Percentiles rank a stretch among this genome's conserved stretches.
These are phyloP conservation scores for Scopulariopsis brevicaulis DNA, from an alignment of 2,329 filamentous ascomycete genomes.

Conservation along the genomic window DNA sequence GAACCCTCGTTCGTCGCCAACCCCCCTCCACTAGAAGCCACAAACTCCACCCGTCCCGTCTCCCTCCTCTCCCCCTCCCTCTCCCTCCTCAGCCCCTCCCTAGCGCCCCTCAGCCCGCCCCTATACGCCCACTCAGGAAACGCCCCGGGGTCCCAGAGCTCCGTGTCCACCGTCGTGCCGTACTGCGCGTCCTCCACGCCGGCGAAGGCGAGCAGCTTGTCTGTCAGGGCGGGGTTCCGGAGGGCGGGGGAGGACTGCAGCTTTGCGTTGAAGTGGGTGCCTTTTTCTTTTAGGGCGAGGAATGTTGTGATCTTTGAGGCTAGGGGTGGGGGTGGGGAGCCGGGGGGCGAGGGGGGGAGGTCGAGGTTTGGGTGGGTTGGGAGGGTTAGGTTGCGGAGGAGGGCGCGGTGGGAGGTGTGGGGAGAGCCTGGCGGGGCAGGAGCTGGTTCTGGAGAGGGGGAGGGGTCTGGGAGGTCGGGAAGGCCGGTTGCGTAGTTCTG, in stretches of 20 bases:
- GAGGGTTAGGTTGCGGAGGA: slow-evolving; percentile 62
- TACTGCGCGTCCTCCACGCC: slow-evolving; percentile 43
- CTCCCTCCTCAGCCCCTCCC: slow-evolving; percentile 31
- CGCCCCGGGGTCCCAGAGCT: slow-evolving; percentile 44
- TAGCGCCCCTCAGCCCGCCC: slow-evolving; percentile 34
- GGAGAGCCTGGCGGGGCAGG: slow-evolving; percentile 41
- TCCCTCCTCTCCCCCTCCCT: slow-evolving; percentile 28
- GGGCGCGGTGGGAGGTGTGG: slow-evolving; percentile 52
- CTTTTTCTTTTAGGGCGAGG: slow-evolving; percentile 63
- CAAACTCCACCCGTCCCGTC: slow-evolving; percentile 40
- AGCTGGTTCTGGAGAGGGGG: slow-evolving; percentile 6
- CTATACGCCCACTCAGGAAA: slow-evolving; percentile 42
- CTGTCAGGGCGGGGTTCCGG: slow-evolving; percentile 60
- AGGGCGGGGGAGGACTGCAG: slow-evolving; percentile 55
- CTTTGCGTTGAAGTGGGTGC: slow-evolving; percentile 68
- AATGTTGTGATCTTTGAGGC: slow-evolving; percentile 64
- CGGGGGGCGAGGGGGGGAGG: slow-evolving; percentile 64
- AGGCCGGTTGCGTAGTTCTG: not conserved
- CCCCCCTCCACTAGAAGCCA: slow-evolving; percentile 15
- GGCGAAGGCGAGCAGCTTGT: slow-evolving; percentile 63
- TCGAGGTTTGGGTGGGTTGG: slow-evolving; percentile 60
- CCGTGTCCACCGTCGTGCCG: slow-evolving; percentile 43
- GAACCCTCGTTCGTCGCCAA: slow-evolving; percentile 6
- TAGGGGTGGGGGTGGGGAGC: slow-evolving; percentile 37
- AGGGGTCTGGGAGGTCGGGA: slow-evolving; percentile 8